phyloP scores from a whole-genome alignment of 2,329 filamentous ascomycete species.

The Arthrocladium fulminans region DNA sequence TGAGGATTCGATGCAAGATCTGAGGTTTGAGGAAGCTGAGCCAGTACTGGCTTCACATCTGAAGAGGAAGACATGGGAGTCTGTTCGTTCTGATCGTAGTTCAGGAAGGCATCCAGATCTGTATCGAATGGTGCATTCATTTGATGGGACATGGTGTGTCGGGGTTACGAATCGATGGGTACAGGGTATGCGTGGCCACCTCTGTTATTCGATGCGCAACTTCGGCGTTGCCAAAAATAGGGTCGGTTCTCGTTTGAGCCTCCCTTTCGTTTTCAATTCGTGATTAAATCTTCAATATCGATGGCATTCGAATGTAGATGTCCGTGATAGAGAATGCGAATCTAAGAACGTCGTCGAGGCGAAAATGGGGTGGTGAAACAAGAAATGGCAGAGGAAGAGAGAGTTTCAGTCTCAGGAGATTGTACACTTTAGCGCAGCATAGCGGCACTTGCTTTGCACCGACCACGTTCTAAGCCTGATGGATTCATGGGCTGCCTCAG shows the following conservation, averaged over 20 bases:
- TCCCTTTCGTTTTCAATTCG: background rate
- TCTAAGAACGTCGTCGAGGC: constrained; percentile 1
- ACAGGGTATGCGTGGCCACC: background rate
- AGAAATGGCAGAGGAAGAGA: constrained; percentile 2
- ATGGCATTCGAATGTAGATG: background rate
- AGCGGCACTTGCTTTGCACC: constrained; percentile 1
- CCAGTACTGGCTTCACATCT: constrained; percentile 28
- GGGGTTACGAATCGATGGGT: constrained; percentile 4
- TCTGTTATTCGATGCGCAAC: background rate
- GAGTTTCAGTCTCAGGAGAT: background rate
- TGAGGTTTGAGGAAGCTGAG: constrained; percentile 30
- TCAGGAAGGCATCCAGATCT: constrained; percentile 40
- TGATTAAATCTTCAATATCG: background rate
- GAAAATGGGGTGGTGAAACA: background rate
- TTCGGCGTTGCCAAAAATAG: constrained; percentile 1
- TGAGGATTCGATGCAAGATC: constrained; percentile 31
- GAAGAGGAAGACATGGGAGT: constrained; percentile 24
- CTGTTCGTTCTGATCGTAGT: constrained; percentile 37
- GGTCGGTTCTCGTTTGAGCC: background rate
- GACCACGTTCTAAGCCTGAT: background rate
- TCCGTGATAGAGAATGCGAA: constrained; percentile 1
- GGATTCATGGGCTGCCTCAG: background rate
- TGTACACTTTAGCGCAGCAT: background rate
- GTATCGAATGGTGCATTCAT: constrained; percentile 33
- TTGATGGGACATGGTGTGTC: constrained; percentile 16